Conservation (phyloP, 495 filamentous ascomycete species). For the Aspergillus cavernicola region DNA sequence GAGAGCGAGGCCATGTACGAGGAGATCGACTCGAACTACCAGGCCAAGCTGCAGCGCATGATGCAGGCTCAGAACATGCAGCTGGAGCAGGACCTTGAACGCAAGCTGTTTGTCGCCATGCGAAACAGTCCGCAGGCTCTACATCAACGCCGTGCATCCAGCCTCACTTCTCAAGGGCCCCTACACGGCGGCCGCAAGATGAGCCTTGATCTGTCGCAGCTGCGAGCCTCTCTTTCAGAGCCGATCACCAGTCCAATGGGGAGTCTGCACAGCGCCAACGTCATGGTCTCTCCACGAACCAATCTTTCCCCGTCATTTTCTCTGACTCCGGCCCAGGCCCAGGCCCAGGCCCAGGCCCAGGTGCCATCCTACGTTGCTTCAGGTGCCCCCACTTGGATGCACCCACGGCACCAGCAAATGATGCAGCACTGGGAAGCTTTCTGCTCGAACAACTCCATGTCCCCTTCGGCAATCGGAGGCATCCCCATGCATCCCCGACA, state of each 20-base stretch:
- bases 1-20: conserved; percentile 96
- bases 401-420: conserved; percentile 10
- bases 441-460: conserved; percentile 15
- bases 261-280: conserved; percentile 21
- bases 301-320: conserved; percentile 26
- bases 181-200: conserved; percentile 36
- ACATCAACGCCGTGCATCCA: conserved; percentile 21
- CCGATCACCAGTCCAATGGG: conserved; percentile 29
- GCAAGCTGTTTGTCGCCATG: conserved; percentile 35
- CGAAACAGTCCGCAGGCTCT: conserved; percentile 24
- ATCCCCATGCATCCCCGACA: conserved; percentile 28
- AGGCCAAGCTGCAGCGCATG: conserved; percentile 42
- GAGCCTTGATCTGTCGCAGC: conserved; percentile 38
- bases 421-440: conserved; percentile 24
- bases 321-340: conserved; percentile 10
- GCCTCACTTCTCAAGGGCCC: conserved; percentile 27
- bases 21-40: conserved; percentile 75
- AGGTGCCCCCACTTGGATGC: conserved; percentile 16
- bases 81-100: conserved; percentile 40
- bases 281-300: conserved; percentile 29
- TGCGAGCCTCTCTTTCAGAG: conserved; percentile 30
- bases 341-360: conserved; percentile 11
- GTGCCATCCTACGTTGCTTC: conserved; percentile 26
- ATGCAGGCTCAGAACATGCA: conserved; percentile 42
- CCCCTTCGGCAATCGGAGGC: conserved; percentile 22